phyloP scores from a whole-genome alignment of 2,329 filamentous ascomycete genomes.

The Monosporascus cannonballus region DNA sequence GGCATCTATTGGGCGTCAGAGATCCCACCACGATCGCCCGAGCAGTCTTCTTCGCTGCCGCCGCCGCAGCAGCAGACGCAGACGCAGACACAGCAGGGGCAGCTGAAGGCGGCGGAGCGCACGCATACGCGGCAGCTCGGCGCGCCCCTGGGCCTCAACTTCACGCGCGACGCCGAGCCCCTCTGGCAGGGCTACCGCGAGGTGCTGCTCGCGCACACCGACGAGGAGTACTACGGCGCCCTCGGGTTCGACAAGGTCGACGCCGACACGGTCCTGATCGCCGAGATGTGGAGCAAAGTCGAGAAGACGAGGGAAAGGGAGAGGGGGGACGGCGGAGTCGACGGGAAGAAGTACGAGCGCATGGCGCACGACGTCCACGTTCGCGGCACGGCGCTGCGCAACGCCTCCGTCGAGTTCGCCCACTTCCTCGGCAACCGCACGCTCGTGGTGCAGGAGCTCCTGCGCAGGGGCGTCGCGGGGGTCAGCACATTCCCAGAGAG shows the following conservation, averaged over 20 bases:
- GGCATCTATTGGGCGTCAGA: too few species aligned
- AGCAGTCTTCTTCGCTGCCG: too few species aligned
- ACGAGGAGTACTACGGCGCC: constrained; percentile 1
- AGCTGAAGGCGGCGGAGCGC: background rate
- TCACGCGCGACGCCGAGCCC: background rate
- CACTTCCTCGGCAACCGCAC: background rate
- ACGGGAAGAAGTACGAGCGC: background rate
- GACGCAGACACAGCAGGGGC: too few species aligned
- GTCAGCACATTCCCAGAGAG: background rate
- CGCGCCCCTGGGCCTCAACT: background rate
- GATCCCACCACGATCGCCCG: too few species aligned
- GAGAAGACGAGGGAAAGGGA: background rate
- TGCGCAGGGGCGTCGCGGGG: background rate
- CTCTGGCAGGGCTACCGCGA: background rate
- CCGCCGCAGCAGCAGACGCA: too few species aligned
- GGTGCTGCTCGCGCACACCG: constrained; percentile 5
- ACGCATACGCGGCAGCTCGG: background rate
- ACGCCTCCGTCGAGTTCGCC: background rate
- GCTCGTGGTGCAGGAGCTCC: background rate
- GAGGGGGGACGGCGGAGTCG: background rate
- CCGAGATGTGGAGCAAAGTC: background rate
- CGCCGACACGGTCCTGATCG: constrained; percentile 2
- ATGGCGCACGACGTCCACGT: background rate
- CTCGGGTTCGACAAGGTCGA: constrained; percentile 6
- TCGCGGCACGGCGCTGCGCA: background rate